Conservation (phyloP, 2,329 filamentous ascomycete species). For the Colletotrichum simmondsii region DNA sequence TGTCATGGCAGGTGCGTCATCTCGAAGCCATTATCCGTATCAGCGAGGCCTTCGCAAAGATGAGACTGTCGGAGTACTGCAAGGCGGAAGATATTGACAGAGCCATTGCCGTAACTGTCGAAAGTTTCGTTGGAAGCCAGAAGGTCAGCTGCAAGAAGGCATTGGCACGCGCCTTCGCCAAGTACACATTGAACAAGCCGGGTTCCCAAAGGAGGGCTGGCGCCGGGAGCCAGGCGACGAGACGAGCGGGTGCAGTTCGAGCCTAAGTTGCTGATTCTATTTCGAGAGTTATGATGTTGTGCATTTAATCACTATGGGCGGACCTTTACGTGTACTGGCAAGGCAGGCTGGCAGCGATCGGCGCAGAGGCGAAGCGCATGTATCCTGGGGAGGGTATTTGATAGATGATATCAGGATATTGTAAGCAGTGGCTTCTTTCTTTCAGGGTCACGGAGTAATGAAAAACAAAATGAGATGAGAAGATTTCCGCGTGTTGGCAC, state of each 20-base stretch:
- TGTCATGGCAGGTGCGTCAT: slow-evolving; percentile 81
- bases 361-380: slow-evolving; percentile 33
- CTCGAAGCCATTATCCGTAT: slow-evolving; percentile 98
- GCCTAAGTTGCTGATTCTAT: slow-evolving; percentile 15
- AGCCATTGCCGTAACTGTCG: slow-evolving; percentile 95
- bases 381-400: slow-evolving; percentile 11
- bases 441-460: not conserved
- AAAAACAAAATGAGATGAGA: not conserved
- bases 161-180: slow-evolving; percentile 91
- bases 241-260: slow-evolving; percentile 24
- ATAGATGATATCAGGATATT: slow-evolving; percentile 22
- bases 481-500: not conserved
- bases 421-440: slow-evolving; percentile 9
- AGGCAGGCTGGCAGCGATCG: slow-evolving; percentile 26
- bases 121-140: slow-evolving; percentile 95
- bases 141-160: slow-evolving; percentile 99
- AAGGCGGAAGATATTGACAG: slow-evolving; percentile 91
- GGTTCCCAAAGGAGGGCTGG: slow-evolving; percentile 38
- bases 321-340: slow-evolving; percentile 11
- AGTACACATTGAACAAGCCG: slow-evolving; percentile 77
- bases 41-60: slow-evolving; percentile 93
- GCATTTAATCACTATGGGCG: not conserved
- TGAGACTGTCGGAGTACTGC: slow-evolving; percentile 98
- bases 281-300: slow-evolving; percentile 10
- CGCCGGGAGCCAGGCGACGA: slow-evolving; percentile 34